Evolutionary conservation across 2,329 filamentous ascomycete species (phyloP).

Genomic region (Cladosporium sp.): DNA sequence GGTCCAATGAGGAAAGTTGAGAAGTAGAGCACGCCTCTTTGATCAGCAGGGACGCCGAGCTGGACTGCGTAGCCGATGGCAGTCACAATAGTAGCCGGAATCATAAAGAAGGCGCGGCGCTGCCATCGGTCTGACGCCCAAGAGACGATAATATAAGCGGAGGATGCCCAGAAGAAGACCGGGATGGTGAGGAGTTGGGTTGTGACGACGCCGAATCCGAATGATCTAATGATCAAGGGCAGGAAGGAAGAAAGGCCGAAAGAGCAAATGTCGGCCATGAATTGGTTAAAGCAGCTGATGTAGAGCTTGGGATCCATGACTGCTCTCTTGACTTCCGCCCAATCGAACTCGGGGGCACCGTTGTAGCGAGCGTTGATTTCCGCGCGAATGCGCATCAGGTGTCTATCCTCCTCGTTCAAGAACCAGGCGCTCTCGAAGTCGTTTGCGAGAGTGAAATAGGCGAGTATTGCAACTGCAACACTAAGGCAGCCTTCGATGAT

Average conservation of each 20-base stretch:
- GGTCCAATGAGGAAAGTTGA: not conserved
- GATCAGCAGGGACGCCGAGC: not conserved
- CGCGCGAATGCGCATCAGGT: conserved; percentile 16
- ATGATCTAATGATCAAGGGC: conserved; percentile 56
- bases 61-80: not conserved
- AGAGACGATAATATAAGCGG: not conserved
- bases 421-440: conserved; percentile 26
- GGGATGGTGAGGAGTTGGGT: conserved; percentile 1
- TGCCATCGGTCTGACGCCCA: not conserved
- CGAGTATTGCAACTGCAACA: conserved; percentile 47
- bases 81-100: not conserved
- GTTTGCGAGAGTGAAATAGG: conserved; percentile 53
- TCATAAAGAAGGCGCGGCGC: not conserved
- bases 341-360: conserved; percentile 19
- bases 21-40: not conserved
- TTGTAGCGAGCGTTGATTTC: conserved; percentile 18
- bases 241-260: conserved; percentile 22
- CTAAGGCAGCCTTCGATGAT: conserved; percentile 55
- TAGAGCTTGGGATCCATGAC: conserved; percentile 21
- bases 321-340: conserved; percentile 20
- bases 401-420: conserved; percentile 24
- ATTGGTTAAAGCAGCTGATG: conserved; percentile 20
- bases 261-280: conserved; percentile 17
- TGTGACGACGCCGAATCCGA: conserved; percentile 1
- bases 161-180: not conserved